Conservation (phyloP, 495 filamentous ascomycete genomes). For the Chlorociboria aeruginascens region DNA sequence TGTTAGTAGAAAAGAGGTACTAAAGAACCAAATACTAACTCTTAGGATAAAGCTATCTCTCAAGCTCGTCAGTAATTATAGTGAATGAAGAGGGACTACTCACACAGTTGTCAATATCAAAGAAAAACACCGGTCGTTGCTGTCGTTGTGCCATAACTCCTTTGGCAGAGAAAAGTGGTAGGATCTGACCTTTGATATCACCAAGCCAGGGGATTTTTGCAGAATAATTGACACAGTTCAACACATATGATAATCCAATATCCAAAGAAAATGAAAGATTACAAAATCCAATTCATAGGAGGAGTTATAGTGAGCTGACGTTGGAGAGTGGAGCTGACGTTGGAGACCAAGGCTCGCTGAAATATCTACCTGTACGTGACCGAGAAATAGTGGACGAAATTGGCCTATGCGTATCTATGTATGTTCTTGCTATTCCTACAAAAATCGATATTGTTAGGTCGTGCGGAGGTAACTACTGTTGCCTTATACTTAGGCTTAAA, state of each 20-base stretch:
- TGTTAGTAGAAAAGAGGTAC: not conserved
- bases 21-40: conserved; percentile 29
- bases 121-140: conserved; percentile 57
- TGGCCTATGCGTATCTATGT: too few species aligned
- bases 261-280: too few species aligned
- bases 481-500: too few species aligned
- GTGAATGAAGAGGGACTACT: conserved; percentile 18
- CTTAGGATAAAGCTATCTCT: conserved; percentile 44
- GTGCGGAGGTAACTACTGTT: too few species aligned
- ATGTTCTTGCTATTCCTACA: too few species aligned
- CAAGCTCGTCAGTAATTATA: not conserved
- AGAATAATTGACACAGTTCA: not conserved
- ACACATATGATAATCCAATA: not conserved
- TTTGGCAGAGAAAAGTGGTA: not conserved
- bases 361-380: too few species aligned
- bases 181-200: not conserved
- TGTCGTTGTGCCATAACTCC: conserved; percentile 10
- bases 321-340: too few species aligned
- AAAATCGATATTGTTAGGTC: too few species aligned
- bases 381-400: too few species aligned
- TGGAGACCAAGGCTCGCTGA: too few species aligned
- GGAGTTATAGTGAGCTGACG: too few species aligned
- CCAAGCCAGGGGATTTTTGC: not conserved
- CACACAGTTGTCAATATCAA: conserved; percentile 97
- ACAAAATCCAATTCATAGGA: too few species aligned